Evolutionary conservation across 2,329 filamentous ascomycete species (phyloP).

Genomic region (Sporothrix schenckii): DNA sequence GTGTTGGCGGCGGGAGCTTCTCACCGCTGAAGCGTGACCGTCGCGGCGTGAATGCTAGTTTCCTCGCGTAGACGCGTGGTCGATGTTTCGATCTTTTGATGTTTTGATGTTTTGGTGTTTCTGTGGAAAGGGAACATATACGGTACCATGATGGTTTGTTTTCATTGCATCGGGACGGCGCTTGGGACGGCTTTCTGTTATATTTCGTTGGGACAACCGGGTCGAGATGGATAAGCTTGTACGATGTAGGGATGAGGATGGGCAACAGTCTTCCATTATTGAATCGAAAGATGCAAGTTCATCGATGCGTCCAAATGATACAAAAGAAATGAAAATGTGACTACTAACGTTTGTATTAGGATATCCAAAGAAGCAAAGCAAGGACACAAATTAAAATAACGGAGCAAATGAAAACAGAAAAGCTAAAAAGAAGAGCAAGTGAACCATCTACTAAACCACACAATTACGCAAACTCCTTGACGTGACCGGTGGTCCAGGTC

Average conservation of each 20-base stretch:
- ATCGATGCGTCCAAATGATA: not conserved
- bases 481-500: conserved; percentile 49
- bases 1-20: conserved; percentile 50
- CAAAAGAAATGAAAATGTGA: not conserved
- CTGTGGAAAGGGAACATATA: not conserved
- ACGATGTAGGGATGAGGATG: conserved; percentile 16
- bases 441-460: not conserved
- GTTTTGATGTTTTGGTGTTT: not conserved
- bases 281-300: not conserved
- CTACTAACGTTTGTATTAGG: conserved; percentile 13
- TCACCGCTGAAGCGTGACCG: conserved; percentile 74
- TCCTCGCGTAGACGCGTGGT: conserved; percentile 47
- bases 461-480: conserved; percentile 39
- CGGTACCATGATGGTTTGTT: conserved; percentile 18
- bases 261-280: conserved; percentile 21
- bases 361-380: not conserved
- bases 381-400: not conserved
- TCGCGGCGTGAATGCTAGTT: conserved; percentile 64
- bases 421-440: not conserved
- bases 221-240: conserved; percentile 12
- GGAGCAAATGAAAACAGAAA: not conserved
- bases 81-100: not conserved
- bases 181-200: conserved; percentile 5
- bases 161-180: conserved; percentile 26
- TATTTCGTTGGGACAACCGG: not conserved